phyloP scores from a whole-genome alignment of 306 rosid species.

The Vigna nakashimae region DNA sequence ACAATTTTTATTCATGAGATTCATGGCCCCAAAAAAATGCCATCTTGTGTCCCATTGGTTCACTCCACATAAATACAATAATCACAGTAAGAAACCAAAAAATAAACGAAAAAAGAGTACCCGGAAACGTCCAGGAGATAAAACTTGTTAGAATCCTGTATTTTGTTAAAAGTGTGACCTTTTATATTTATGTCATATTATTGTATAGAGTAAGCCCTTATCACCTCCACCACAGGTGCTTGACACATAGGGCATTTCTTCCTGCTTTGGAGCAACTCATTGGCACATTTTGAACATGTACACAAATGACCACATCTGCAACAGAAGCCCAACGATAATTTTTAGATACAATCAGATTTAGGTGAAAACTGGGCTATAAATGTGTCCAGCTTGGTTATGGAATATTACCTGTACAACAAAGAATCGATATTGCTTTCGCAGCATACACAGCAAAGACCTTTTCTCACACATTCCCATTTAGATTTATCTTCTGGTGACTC shows the following conservation, averaged over 20 bases:
- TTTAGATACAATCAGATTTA: conserved; percentile 4
- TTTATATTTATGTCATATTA: conserved; percentile 47
- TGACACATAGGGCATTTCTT: conserved; percentile 95
- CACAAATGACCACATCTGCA: conserved; percentile 99
- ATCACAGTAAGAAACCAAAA: conserved; percentile 38
- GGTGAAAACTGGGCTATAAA: conserved; percentile 4
- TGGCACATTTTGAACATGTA: conserved; percentile 83
- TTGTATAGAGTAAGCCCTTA: conserved; percentile 79
- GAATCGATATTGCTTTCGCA: conserved; percentile 79
- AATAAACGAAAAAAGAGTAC: conserved; percentile 3
- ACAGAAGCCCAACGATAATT: conserved; percentile 12
- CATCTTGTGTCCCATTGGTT: conserved; percentile 43
- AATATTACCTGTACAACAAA: conserved; percentile 87
- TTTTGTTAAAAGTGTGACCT: conserved; percentile 44
- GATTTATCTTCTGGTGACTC: conserved; percentile 62
- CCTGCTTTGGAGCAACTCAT: conserved; percentile 61
- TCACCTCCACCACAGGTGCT: conserved; percentile 90
- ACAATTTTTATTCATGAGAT: conserved; percentile 46
- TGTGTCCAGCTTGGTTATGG: not conserved
- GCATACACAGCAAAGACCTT: conserved; percentile 93
- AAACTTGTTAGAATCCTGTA: conserved; percentile 54
- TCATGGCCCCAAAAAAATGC: conserved; percentile 50
- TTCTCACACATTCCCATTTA: conserved; percentile 89
- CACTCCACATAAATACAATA: conserved; percentile 50
- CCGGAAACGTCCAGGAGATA: conserved; percentile 50